Conservation (phyloP, 257 asterid species). For the Knoxia roxburghii region DNA sequence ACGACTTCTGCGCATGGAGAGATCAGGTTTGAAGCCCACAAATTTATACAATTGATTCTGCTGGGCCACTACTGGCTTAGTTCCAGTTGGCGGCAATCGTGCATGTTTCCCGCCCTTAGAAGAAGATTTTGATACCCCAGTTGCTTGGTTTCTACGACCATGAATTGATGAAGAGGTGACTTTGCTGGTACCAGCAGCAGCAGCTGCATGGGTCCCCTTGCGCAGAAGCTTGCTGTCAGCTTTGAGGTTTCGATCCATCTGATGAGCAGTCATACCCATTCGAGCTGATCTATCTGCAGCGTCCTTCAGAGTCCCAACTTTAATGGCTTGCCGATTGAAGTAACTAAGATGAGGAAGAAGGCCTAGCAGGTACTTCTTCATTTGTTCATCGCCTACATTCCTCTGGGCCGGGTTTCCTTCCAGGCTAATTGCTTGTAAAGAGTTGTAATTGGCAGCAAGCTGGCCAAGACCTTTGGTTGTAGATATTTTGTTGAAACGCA, state of each 20-base stretch:
- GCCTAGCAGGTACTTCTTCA: conserved; percentile 66
- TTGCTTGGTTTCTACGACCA: conserved; percentile 54
- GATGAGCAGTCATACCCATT: conserved; percentile 50
- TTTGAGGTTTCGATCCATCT: conserved; percentile 46
- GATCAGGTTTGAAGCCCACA: conserved; percentile 37
- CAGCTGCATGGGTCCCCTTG: conserved; percentile 45
- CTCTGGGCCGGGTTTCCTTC: conserved; percentile 96
- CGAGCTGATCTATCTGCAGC: conserved; percentile 63
- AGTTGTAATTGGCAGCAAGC: conserved; percentile 89
- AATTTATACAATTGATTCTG: conserved; percentile 30
- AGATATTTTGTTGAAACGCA: conserved; percentile 93
- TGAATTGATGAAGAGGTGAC: conserved; percentile 48
- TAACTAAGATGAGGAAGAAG: conserved; percentile 79
- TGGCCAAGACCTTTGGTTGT: conserved; percentile 88
- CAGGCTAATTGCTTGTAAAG: conserved; percentile 82
- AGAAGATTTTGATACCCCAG: conserved; percentile 37
- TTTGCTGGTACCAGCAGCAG: conserved; percentile 42
- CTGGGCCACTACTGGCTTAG: conserved; percentile 30
- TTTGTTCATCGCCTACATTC: conserved; percentile 86
- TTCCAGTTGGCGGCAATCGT: conserved; percentile 55
- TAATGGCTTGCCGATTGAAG: conserved; percentile 69
- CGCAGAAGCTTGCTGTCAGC: conserved; percentile 44
- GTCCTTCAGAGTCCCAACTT: conserved; percentile 61
- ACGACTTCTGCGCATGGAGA: conserved; percentile 60
- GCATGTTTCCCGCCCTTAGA: conserved; percentile 48